Percentiles rank a stretch among this genome's conserved stretches.
Evolutionary conservation across 2,329 filamentous ascomycete species (phyloP).

Genomic region (Elsinoe australis): DNA sequence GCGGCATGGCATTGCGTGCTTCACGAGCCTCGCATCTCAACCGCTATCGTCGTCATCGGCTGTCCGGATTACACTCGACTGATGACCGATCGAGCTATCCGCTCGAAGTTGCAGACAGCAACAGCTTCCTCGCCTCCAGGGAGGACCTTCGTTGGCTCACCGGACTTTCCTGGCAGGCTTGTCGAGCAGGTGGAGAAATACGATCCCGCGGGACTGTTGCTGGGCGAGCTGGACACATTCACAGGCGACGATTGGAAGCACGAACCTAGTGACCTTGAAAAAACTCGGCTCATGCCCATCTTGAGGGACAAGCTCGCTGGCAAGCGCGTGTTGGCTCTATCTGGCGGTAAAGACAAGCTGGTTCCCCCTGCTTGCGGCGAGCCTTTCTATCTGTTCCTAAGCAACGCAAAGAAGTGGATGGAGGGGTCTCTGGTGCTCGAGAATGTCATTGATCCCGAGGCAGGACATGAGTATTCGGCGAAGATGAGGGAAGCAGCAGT

Average conservation of each 20-base stretch:
- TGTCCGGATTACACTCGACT: conserved; percentile 81
- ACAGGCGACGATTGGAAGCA: conserved; percentile 28
- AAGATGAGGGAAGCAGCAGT: conserved; percentile 62
- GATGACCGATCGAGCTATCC: conserved; percentile 68
- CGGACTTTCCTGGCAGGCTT: conserved; percentile 66
- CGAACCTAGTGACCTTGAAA: conserved; percentile 36
- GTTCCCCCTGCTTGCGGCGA: conserved; percentile 59
- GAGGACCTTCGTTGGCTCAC: conserved; percentile 62
- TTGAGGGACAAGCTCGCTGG: conserved; percentile 36
- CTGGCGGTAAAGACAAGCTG: conserved; percentile 60
- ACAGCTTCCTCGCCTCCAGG: conserved; percentile 49
- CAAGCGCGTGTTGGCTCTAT: conserved; percentile 59
- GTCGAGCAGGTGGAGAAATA: conserved; percentile 54
- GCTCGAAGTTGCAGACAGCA: conserved; percentile 59
- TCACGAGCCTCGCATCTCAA: conserved; percentile 68
- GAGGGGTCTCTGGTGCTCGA: conserved; percentile 52
- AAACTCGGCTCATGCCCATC: conserved; percentile 35
- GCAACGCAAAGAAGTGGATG: conserved; percentile 50
- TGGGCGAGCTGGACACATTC: conserved; percentile 37
- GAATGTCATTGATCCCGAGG: conserved; percentile 59
- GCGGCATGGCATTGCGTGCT: conserved; percentile 77
- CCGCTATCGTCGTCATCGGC: conserved; percentile 73
- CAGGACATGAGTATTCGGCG: conserved; percentile 61
- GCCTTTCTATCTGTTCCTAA: conserved; percentile 56
- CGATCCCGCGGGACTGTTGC: conserved; percentile 70